Evolutionary conservation across 2,329 filamentous ascomycete species (phyloP), one percentile per base, ranked within the genome.

Genomic region (Pseudocercospora eumusae): DNA sequence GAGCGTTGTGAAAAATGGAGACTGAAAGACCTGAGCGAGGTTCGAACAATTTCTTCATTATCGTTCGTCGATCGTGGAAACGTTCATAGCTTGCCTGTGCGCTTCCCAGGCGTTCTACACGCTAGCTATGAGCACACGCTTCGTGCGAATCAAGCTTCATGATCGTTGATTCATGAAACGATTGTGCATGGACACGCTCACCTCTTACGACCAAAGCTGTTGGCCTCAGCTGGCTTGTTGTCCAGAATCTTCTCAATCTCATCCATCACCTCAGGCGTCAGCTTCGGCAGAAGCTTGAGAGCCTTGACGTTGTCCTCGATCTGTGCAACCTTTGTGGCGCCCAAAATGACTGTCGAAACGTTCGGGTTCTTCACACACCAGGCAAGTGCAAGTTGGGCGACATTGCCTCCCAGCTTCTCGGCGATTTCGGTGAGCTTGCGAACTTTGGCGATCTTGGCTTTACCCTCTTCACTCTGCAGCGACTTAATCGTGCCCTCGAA

Each of bases 291-390:
- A 20, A 82, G 66, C 71, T 78, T 74, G 57, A 82, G 61, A 2
- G 80, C 78, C 67, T 77, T 78, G 70, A 75, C 76, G 72, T 82
- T 82, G 73, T 82, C 80, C 61, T 77, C 75, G 58, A 82, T 77
- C 72, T 82, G 80, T 1, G 65, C 44, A 23, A 78, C 75, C 72
- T 82, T 82, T 20, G 79, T 81, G 3, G 80, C 80, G 47, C 84
- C 83, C 8, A 84, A 77, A 57, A 86, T 86, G 68, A 85, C 82
- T 0, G 81, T 83, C 66, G 58, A 61, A 57, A 87, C 84, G 62
- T 86, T 82, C 31, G 79, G 76, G 71, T 87, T 87, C 75, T 83
- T 85, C 27, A 84, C 77, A 53, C 69, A 71, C 84, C 85, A 87
- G 0, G 84, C 85, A 33, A 87, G 76, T n/a, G 83, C 79, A 7